These are phyloP conservation scores for Rickenella mellea DNA, from an alignment of 768 basidiomycete species.

Conservation along the genomic window DNA sequence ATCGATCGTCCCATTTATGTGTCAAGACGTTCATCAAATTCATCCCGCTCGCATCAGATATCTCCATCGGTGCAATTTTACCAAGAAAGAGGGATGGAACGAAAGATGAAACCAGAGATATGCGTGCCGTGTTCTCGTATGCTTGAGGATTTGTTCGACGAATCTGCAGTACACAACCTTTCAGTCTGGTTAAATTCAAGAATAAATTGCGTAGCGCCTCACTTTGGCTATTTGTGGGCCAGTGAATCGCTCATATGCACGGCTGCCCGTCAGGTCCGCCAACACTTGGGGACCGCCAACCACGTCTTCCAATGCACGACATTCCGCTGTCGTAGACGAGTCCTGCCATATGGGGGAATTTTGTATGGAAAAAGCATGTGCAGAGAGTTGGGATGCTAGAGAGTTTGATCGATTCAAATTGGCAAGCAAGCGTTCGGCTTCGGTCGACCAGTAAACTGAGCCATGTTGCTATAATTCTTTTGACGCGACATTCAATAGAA, in stretches of 20 bases:
- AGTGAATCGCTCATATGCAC: conserved; percentile 84
- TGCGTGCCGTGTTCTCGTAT: conserved; percentile 52
- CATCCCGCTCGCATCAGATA: conserved; percentile 88
- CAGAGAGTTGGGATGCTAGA: conserved; percentile 50
- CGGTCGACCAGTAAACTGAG: conserved; percentile 70
- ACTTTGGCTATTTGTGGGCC: conserved; percentile 78
- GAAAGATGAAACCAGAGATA: conserved; percentile 79
- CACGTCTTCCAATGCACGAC: conserved; percentile 52
- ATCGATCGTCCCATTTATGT: conserved; percentile 61
- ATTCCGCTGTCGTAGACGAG: conserved; percentile 73
- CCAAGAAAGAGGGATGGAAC: conserved; percentile 78
- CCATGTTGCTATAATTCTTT: conserved; percentile 60
- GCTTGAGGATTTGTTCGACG: conserved; percentile 39
- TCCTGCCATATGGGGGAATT: conserved; percentile 87
- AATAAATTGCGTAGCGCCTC: conserved; percentile 9
- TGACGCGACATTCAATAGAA: neutral
- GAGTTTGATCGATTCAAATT: conserved; percentile 40
- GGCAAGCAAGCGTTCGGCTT: conserved; percentile 41
- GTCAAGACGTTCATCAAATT: conserved; percentile 74
- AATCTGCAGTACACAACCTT: conserved; percentile 32
- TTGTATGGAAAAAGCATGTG: conserved; percentile 55
- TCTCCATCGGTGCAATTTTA: conserved; percentile 68
- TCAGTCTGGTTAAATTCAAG: neutral
- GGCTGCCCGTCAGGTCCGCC: conserved; percentile 69
- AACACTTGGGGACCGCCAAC: conserved; percentile 65